These are phyloP conservation scores for Phlebopus sp. DNA, from an alignment of 1,284 basidiomycete species.

Conservation along the genomic window DNA sequence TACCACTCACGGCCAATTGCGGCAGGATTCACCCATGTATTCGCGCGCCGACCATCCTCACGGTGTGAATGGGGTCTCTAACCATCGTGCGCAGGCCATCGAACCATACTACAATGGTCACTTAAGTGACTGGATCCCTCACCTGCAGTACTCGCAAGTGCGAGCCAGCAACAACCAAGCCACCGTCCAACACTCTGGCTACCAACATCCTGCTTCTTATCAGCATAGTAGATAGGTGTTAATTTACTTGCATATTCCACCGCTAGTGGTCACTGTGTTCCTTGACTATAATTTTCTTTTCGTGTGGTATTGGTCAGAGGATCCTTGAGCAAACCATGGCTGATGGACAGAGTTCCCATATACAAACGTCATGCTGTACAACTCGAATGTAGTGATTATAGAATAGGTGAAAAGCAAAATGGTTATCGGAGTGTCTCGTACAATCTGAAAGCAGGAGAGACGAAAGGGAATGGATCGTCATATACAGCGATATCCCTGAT, in stretches of 20 bases:
- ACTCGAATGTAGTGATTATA: constrained; percentile 14
- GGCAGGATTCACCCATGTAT: constrained; percentile 24
- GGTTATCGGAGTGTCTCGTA: constrained; percentile 72
- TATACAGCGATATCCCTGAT: constrained; percentile 44
- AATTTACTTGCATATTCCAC: neutral
- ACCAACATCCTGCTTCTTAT: constrained; percentile 30
- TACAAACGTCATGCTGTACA: constrained; percentile 17
- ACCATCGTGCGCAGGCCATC: constrained; percentile 20
- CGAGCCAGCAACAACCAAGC: constrained; percentile 19
- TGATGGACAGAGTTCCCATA: constrained; percentile 6
- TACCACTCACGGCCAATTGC: constrained; percentile 23
- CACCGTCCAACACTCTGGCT: constrained; percentile 26
- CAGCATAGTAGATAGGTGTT: constrained; percentile 28
- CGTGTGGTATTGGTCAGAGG: neutral
- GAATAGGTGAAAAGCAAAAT: constrained; percentile 20
- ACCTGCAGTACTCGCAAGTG: constrained; percentile 28
- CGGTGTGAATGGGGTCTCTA: constrained; percentile 17
- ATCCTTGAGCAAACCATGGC: neutral
- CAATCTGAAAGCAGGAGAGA: constrained; percentile 64
- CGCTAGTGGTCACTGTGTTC: neutral
- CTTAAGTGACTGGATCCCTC: constrained; percentile 8
- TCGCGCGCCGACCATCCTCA: constrained; percentile 23
- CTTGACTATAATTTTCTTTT: constrained; percentile 13
- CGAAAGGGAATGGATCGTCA: constrained; percentile 71
- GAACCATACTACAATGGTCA: constrained; percentile 32